Evolutionary conservation across 495 filamentous ascomycete species (phyloP), one percentile per base, ranked within the genome.

Genomic region (Neurospora hispaniola): DNA sequence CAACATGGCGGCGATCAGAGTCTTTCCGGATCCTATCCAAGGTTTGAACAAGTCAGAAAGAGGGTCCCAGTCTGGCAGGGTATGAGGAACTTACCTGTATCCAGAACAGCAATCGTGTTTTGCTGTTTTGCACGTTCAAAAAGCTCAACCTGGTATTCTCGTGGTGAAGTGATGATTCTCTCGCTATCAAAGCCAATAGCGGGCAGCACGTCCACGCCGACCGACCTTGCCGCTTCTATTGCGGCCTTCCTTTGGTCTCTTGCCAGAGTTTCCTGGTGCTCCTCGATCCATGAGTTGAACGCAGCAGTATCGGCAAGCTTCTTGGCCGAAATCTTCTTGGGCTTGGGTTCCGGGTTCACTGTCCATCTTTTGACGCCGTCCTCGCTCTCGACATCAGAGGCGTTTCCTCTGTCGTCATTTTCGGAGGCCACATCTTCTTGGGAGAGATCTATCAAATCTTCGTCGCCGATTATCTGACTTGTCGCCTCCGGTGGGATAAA

Each of bases 21-120:
- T 99, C 79, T 99, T 99, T 18, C 96, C 96, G n/a, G 96, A 94
- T 44, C 96, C 92, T 93, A 71, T 5, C 4, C n/a, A 46, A 38
- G 23, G 31, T n/a, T 68, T 43, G 4, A 71, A 69, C 78, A 69
- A 74, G 70, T 73, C 8, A 74, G 35, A 31, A 40, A 5, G 43
- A 27, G 2, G 16, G 42, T 8, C 9, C n/a, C 35, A 12, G 12
- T 2, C 31, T 10, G 43, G 46, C 5, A 5, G 43, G 38, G 35
- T 20, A 6, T 31, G 68, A 23, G 59, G 48, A 9, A 75, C 75
- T 70, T 79, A 92, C 92, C 94, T 43, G 96, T 98, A 79, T 97
- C 94, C n/a, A 98, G 86, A 14, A 99, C 96, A 3, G 94, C 96
- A 77, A 99, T 97, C 16, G 90, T 94, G 76, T 99, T 99, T 76